These are phyloP conservation scores for Jackrogersella minutella DNA, from an alignment of 495 filamentous ascomycete species.

Conservation along the genomic window DNA sequence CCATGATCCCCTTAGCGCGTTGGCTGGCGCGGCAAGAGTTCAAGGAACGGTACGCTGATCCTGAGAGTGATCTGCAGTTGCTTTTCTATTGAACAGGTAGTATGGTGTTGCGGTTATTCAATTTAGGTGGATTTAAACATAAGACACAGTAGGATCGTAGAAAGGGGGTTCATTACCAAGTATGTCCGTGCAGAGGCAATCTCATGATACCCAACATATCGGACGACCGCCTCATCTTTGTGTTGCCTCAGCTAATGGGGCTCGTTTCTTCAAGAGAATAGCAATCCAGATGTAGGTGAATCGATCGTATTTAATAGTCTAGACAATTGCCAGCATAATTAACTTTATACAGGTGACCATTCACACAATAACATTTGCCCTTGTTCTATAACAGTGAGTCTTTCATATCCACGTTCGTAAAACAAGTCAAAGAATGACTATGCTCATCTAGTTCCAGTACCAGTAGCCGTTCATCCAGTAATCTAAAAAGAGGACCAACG, in stretches of 20 bases:
- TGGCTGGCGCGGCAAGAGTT: constrained; percentile 73
- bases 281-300: background rate
- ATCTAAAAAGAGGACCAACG: constrained; percentile 38
- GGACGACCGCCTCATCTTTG: background rate
- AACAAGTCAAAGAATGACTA: constrained; percentile 11
- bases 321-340: constrained; percentile 15
- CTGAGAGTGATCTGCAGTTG: constrained; percentile 60
- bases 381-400: background rate
- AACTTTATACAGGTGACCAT: constrained; percentile 11
- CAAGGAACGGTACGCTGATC: constrained; percentile 69
- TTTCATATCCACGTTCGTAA: constrained; percentile 8
- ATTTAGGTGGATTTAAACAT: too few species aligned
- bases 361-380: constrained; percentile 17
- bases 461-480: constrained; percentile 39
- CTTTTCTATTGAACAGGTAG: constrained; percentile 60
- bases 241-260: too few species aligned
- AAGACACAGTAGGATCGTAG: too few species aligned
- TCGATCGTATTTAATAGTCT: constrained; percentile 8
- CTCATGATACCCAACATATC: constrained; percentile 33
- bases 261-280: background rate
- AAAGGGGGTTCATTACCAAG: background rate
- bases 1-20: constrained; percentile 74
- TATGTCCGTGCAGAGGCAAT: background rate
- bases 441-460: constrained; percentile 28
- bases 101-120: background rate